A percentile compares a stretch with the other conserved stretches of the same genome.
phyloP scores from a whole-genome alignment of 495 filamentous ascomycete species.

The Penicillium subrubescens region DNA sequence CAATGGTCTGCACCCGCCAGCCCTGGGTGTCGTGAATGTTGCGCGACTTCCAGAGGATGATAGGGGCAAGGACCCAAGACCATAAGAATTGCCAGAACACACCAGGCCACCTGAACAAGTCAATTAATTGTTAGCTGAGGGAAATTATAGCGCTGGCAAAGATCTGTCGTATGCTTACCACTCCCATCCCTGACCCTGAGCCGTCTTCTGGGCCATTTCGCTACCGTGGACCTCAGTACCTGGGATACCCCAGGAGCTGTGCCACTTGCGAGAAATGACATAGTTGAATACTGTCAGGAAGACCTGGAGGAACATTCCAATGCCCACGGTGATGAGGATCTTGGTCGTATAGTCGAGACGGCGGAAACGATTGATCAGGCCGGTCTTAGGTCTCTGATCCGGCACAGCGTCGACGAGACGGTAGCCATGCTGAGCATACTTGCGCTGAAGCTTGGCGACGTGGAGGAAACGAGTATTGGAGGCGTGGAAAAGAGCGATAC shows the following conservation, averaged over 20 bases:
- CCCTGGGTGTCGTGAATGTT: slow-evolving; percentile 65
- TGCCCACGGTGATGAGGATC: slow-evolving; percentile 31
- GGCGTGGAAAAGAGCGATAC: slow-evolving; percentile 72
- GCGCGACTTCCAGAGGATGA: slow-evolving; percentile 47
- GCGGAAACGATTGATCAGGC: slow-evolving; percentile 30
- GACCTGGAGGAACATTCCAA: slow-evolving; percentile 22
- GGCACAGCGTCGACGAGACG: slow-evolving; percentile 1
- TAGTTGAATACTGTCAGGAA: slow-evolving; percentile 52
- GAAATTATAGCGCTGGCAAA: neutral
- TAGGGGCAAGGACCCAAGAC: slow-evolving; percentile 59
- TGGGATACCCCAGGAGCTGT: slow-evolving; percentile 57
- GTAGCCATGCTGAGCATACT: slow-evolving; percentile 27
- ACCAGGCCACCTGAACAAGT: slow-evolving; percentile 51
- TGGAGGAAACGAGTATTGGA: slow-evolving; percentile 67
- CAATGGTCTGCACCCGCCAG: slow-evolving; percentile 67
- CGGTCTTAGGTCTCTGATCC: slow-evolving; percentile 11
- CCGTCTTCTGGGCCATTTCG: slow-evolving; percentile 40
- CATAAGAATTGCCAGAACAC: slow-evolving; percentile 66
- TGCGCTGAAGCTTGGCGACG: slow-evolving; percentile 51
- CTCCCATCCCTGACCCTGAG: slow-evolving; percentile 60
- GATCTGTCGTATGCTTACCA: slow-evolving; percentile 46
- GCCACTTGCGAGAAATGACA: slow-evolving; percentile 66
- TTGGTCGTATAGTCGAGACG: slow-evolving; percentile 32
- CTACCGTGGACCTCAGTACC: slow-evolving; percentile 43
- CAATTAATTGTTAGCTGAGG: slow-evolving; percentile 13